Base-by-base conservation (phyloP, 2,329 filamentous ascomycete species). In the Exophiala sp. region DNA sequence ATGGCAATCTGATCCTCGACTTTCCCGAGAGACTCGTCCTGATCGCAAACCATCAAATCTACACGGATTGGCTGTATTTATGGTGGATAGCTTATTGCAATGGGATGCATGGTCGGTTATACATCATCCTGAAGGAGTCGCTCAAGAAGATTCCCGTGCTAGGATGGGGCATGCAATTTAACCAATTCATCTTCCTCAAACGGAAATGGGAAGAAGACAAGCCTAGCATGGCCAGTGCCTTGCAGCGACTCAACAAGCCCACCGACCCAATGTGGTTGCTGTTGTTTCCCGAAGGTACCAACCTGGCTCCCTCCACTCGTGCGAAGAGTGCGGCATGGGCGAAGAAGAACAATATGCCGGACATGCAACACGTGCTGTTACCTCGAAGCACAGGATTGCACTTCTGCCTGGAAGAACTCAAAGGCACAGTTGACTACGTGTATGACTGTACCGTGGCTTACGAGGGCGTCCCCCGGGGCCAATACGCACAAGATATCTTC, bases 41-140 rank as follows among this genome's bases (percentile, higher is more conserved):
- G 69, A 86, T 94, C 66, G 88, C 88, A 21, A 95, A 95, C 64
- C 88, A 95, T 64, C 87, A 93, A 70, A 82, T 94, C 45, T 94
- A 95, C 65, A 91, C 88, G 7, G 88, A 95, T 69, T 95, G 88
- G 88, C 70, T 94, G 7, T 95, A 95, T 65, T 78, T 95, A 6
- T 95, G 88, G 88, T 95, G 88, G 88, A 83, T 88, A 21, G 86
- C 83, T n/a, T 95, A 95, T 62, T 88, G 86, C 21, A 86, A 85
- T 50, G 77, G 78, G 46, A 88, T 88, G 80, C 86, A 93, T 62
- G 88, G 89, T 9, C 85, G 88, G 64, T 77, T 95, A 62, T 94
- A 88, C 71, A 95, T 95, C 65, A 91, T 95, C 62, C 73, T 94
- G 45, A 95, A 95, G 64, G 86, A 95, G 65, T 90, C 86, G 1